phyloP scores from a whole-genome alignment of 495 filamentous ascomycete genomes.

The Neurospora intermedia region DNA sequence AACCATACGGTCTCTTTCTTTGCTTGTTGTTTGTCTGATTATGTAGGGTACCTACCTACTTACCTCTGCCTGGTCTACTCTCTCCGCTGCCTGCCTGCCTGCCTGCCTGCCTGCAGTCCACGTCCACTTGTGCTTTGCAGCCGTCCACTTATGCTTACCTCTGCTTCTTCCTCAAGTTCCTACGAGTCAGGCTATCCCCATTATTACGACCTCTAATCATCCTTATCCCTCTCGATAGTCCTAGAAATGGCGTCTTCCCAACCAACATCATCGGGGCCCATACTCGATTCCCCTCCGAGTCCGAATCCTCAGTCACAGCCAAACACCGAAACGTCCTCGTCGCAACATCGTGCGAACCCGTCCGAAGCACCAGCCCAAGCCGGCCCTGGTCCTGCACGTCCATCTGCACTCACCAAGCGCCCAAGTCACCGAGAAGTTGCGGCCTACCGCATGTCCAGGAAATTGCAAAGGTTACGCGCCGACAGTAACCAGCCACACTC shows the following conservation, averaged over 20 bases:
- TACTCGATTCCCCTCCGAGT: neutral
- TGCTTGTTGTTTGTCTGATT: neutral
- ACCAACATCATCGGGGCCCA: slow-evolving; percentile 9
- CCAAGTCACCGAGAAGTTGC: slow-evolving; percentile 13
- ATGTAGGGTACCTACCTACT: neutral
- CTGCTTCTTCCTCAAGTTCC: neutral
- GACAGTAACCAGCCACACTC: slow-evolving; percentile 37
- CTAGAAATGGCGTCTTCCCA: slow-evolving; percentile 4
- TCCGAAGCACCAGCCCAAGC: slow-evolving; percentile 2
- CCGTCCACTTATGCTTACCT: neutral
- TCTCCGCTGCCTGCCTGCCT: neutral
- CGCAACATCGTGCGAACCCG: neutral
- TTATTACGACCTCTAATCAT: neutral
- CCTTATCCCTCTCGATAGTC: neutral
- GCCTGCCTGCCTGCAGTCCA: neutral
- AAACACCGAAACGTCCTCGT: neutral
- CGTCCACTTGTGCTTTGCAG: neutral
- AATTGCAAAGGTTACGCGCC: slow-evolving; percentile 46
- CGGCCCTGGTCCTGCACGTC: neutral
- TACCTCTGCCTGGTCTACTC: neutral
- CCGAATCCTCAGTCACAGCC: neutral
- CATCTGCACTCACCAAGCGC: neutral
- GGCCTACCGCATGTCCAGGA: slow-evolving; percentile 31
- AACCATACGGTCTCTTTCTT: neutral
- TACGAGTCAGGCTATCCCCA: neutral